Conservation (phyloP, 2,329 filamentous ascomycete genomes). For the Pyricularia pennisetigena region DNA sequence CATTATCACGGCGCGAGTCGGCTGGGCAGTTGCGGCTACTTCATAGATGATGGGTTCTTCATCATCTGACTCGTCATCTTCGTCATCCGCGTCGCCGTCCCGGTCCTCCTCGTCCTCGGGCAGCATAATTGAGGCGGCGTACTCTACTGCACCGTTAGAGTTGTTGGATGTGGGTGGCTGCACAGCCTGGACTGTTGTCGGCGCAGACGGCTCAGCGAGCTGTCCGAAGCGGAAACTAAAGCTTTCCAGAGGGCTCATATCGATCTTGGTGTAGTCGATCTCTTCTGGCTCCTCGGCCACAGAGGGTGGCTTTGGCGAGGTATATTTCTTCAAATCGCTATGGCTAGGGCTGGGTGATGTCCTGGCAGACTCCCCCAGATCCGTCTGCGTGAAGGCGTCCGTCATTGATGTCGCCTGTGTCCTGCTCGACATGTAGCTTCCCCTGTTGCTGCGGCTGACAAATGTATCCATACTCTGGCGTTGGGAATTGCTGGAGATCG, state of each 20-base stretch:
- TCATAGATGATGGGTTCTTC: constrained; percentile 63
- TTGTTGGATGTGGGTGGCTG: constrained; percentile 10
- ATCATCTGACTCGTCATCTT: constrained; percentile 38
- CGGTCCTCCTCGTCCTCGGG: constrained; percentile 22
- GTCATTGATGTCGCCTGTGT: constrained; percentile 64
- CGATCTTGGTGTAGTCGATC: constrained; percentile 50
- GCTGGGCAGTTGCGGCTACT: constrained; percentile 47
- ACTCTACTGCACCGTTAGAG: constrained; percentile 10
- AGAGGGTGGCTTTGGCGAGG: constrained; percentile 29
- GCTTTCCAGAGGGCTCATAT: constrained; percentile 37
- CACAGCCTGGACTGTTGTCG: not conserved
- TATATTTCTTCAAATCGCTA: constrained; percentile 36
- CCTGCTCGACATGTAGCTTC: constrained; percentile 65
- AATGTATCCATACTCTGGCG: constrained; percentile 61
- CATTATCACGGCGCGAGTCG: constrained; percentile 46
- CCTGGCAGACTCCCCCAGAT: constrained; percentile 36
- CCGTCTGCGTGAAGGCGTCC: constrained; percentile 56
- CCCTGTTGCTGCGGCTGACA: constrained; percentile 49
- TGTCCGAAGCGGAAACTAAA: constrained; percentile 21
- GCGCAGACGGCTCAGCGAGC: not conserved
- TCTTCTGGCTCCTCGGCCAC: constrained; percentile 34
- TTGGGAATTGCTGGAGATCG: constrained; percentile 46
- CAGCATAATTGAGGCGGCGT: constrained; percentile 14
- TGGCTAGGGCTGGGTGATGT: constrained; percentile 44
- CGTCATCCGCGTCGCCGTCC: constrained; percentile 28